Percentiles rank a stretch among this genome's conserved stretches.
These are phyloP conservation scores for Furculomyces boomerangus DNA, from an alignment of 371 early-diverging fungal genomes.

Conservation along the genomic window DNA sequence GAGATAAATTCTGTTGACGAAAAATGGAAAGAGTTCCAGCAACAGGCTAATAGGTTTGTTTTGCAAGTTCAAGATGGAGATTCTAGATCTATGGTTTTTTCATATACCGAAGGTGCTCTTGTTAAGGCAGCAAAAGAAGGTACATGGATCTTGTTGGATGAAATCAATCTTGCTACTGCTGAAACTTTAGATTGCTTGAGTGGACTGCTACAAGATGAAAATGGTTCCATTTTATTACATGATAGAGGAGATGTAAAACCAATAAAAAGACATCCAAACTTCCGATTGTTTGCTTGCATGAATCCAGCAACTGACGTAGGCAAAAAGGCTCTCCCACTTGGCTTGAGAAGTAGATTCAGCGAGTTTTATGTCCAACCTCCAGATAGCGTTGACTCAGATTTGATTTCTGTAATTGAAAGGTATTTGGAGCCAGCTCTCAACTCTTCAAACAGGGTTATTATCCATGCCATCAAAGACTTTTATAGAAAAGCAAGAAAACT, in stretches of 20 bases:
- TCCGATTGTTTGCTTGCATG: constrained; percentile 98
- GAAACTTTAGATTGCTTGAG: constrained; percentile 88
- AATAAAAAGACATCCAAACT: constrained; percentile 80
- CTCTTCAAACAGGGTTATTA: not conserved
- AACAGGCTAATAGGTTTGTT: constrained; percentile 7
- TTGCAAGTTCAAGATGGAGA: constrained; percentile 33
- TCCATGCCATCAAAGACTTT: constrained; percentile 61
- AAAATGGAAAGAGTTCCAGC: constrained; percentile 11
- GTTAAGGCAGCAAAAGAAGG: constrained; percentile 84
- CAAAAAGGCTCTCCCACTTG: constrained; percentile 89
- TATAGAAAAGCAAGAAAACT: constrained; percentile 62
- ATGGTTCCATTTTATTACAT: constrained; percentile 62
- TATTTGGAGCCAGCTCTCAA: constrained; percentile 31
- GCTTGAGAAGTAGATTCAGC: constrained; percentile 79
- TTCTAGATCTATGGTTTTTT: constrained; percentile 57
- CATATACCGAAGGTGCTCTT: constrained; percentile 86
- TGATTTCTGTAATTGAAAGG: constrained; percentile 57
- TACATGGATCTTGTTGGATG: constrained; percentile 97
- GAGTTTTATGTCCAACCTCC: constrained; percentile 89
- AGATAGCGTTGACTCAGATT: constrained; percentile 64
- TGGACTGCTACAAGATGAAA: constrained; percentile 68
- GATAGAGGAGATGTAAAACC: constrained; percentile 85
- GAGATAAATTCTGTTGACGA: not conserved
- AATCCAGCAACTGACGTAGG: constrained; percentile 99
- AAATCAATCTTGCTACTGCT: constrained; percentile 92